Evolutionary conservation across 768 basidiomycete genomes (phyloP).

Genomic region (Antrodiella citrinella): DNA sequence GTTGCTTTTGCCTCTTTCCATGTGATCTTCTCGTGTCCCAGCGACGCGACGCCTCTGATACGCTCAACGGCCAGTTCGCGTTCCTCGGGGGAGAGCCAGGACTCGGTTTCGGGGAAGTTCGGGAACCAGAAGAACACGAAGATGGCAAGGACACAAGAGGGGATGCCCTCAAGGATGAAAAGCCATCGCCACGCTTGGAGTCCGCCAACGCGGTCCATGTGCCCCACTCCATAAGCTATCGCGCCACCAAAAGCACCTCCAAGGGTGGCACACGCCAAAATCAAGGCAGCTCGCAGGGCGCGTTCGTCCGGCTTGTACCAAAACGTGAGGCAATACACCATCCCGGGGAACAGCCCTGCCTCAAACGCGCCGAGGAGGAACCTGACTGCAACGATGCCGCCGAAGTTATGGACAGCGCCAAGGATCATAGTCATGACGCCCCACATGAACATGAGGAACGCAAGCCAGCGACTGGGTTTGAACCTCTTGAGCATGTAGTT

Average conservation of each 20-base stretch:
- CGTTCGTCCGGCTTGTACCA: conserved; percentile 33
- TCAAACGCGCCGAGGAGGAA: conserved; percentile 37
- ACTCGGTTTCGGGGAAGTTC: conserved; percentile 41
- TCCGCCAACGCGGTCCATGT: conserved; percentile 21
- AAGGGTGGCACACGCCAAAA: conserved; percentile 25
- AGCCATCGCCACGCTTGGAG: conserved; percentile 25
- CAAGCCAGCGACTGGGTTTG: conserved; percentile 30
- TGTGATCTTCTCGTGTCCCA: conserved; percentile 26
- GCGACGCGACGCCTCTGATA: conserved; percentile 29
- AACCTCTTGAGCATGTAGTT: conserved; percentile 32
- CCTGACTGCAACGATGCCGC: conserved; percentile 31
- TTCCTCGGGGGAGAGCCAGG: conserved; percentile 37
- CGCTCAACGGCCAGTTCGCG: conserved; percentile 30
- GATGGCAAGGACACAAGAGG: conserved; percentile 31
- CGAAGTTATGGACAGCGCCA: conserved; percentile 28
- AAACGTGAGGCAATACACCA: conserved; percentile 35
- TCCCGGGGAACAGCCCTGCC: conserved; percentile 34
- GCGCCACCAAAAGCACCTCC: conserved; percentile 26
- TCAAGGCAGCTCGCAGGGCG: conserved; percentile 21
- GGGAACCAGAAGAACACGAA: conserved; percentile 29
- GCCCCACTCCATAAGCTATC: conserved; percentile 24
- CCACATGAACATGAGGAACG: conserved; percentile 33
- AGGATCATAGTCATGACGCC: conserved; percentile 30
- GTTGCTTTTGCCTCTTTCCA: conserved; percentile 30
- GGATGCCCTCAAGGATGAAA: conserved; percentile 39